A percentile compares a stretch with the other conserved stretches of the same genome.
Evolutionary conservation across 2,329 filamentous ascomycete genomes (phyloP).

Genomic region (Zasmidium cellare): DNA sequence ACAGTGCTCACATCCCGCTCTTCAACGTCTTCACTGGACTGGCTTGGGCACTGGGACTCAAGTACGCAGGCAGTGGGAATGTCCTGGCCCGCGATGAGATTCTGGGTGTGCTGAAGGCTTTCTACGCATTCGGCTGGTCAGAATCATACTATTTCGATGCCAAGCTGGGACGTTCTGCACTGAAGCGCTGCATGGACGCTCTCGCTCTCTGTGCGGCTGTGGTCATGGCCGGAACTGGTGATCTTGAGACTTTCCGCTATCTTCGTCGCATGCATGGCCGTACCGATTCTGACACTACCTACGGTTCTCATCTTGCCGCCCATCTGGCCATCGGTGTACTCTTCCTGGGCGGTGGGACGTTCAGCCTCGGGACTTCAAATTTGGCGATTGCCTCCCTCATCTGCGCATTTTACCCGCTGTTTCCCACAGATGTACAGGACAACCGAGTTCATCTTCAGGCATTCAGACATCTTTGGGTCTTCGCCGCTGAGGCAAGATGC

Average conservation of each 20-base stretch:
- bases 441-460: conserved; percentile 94
- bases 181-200: conserved; percentile 87
- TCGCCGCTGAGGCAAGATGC: conserved; percentile 86
- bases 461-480: conserved; percentile 94
- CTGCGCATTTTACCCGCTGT: conserved; percentile 90
- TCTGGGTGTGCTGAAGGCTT: conserved; percentile 72
- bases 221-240: conserved; percentile 95
- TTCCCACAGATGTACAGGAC: conserved; percentile 85
- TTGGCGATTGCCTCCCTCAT: conserved; percentile 82
- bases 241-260: conserved; percentile 79
- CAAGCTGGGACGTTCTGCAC: conserved; percentile 77
- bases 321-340: conserved; percentile 89
- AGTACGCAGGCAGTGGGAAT: conserved; percentile 54
- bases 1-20: conserved; percentile 83
- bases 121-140: conserved; percentile 27
- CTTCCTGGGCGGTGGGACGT: conserved; percentile 89
- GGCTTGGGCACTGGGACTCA: conserved; percentile 64
- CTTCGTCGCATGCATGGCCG: conserved; percentile 86
- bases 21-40: conserved; percentile 90
- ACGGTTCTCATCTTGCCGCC: conserved; percentile 88
- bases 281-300: conserved; percentile 78
- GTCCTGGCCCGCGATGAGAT: conserved; percentile 74
- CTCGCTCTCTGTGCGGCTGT: conserved; percentile 78
- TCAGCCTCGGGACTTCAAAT: conserved; percentile 87
- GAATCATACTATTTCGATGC: conserved; percentile 67